Evolutionary conservation across 1,139 yeast species (phyloP), one percentile per base, ranked within the genome.

Genomic region (Yamadazyma oceani): DNA sequence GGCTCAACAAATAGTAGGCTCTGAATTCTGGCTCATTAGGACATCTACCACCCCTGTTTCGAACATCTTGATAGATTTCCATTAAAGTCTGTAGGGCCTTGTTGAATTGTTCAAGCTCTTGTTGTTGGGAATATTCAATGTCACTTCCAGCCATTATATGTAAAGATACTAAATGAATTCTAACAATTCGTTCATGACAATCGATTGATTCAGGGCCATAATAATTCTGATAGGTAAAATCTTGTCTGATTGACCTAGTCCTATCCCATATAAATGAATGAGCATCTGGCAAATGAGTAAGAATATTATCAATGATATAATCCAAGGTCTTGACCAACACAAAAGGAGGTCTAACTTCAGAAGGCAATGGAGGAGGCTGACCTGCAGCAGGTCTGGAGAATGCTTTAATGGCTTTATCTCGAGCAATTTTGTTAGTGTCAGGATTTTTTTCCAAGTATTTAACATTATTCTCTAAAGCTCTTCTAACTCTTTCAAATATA

Each of bases 361-460:
- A 88, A 0, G 98, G 99, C 40, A 94, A 66, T 3, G 97, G 96
- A 4, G 97, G 97, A 1, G 97, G 96, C 50, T 94, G 97, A 9
- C 98, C 98, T 1, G 98, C 97, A 9, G 96, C 96, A 0, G 99
- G 97, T 49, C 99, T 71, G 24, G 96, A 86, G 57, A 92, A 94
- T 2, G 96, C 96, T 60, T 94, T 94, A 6, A 94, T 78, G 0
- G 97, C 97, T 33, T 72, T 69, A 2, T 58, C 57, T 29, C 77
- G 61, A 0, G 90, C 74, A 2, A 89, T 85, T 44, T 67, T 73
- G n/a, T 82, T 82, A 1, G 85, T 76, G 0, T 34, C 44, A 0
- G 81, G 76, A 48, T 84, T 90, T 47, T 74, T 82, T 62, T 92
- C 99, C 52, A 84, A 70, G 9, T 76, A 70, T 46, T 87, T 85